Base-by-base conservation (phyloP, 139 green algal species). In the Tetraselmis chui region DNA sequence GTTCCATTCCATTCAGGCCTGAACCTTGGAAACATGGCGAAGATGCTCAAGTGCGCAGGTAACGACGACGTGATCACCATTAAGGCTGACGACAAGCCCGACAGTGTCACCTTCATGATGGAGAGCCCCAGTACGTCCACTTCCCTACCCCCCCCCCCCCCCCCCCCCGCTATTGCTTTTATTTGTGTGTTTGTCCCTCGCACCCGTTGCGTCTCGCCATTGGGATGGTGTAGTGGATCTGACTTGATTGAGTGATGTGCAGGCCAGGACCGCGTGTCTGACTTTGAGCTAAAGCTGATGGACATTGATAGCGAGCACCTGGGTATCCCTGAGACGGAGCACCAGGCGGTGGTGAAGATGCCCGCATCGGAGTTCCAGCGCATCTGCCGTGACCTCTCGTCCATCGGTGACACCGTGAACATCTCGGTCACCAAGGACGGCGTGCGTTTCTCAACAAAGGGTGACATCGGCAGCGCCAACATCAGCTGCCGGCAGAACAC, bases 261-360 rank as follows among this genome's bases (percentile, higher is more conserved):
- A 87, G 80, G 84, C 79, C 90, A 95, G 81, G 95, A 98, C 76
- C 95, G 96, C 79, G 92, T 98, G 30, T 93, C 88, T 0, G 96
- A 99, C 84, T 99, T 99, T 86, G 95, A 99, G 84, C 85, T 99
- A 1, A 98, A 98, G 90, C 91, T 99, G 11, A 99, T 99, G 97
- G 95, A 98, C 81, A 99, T 99, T 77, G 97, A 99, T 88, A 95
- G 88, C 79, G 97, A 99, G 89, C 95, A 99, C 86, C 86, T 99
- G 76, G 95, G 95, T 80, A 98, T 99, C 80, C 97, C 95, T 1
- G 96, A 99, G 82, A 96, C 92, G 58, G 92, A 95, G 31, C 98
- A 98, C 86, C 86, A 88, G 28, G 96, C 96, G 22, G 94, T 92
- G 26, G 89, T 98, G 24, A 92, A 87, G 76, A 95, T 99, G 92